Percentiles rank a stretch among this genome's conserved stretches.
Conservation (phyloP, 441 rosid species). For the Kokia cookei region DNA sequence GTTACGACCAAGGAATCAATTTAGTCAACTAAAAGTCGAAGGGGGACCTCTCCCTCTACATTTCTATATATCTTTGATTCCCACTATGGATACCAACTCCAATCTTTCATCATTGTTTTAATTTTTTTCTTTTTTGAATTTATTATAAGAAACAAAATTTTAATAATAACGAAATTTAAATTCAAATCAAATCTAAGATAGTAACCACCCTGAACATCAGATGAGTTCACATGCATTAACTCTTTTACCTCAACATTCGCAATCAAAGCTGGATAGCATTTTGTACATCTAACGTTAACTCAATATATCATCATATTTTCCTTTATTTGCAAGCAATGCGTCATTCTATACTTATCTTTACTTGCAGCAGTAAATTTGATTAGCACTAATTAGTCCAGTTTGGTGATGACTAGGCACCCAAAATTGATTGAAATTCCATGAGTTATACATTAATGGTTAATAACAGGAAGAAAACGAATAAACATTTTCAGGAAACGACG, state of each 20-base stretch:
- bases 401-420: neutral
- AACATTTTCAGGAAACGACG: conserved; percentile 43
- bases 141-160: too few species aligned
- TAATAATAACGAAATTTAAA: too few species aligned
- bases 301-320: neutral
- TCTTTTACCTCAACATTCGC: neutral
- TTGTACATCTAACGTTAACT: neutral
- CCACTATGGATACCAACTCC: neutral
- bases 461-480: too few species aligned
- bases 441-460: too few species aligned
- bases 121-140: too few species aligned
- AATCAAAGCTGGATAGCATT: neutral
- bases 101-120: neutral
- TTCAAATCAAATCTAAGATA: too few species aligned
- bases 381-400: neutral
- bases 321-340: neutral
- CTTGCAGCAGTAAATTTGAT: neutral
- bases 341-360: neutral
- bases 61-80: neutral
- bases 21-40: neutral
- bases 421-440: neutral
- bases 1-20: neutral
- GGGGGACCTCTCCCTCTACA: neutral
- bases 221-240: neutral
- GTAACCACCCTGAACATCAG: too few species aligned